These are phyloP conservation scores for Leptographium galeiforme DNA, from an alignment of 2,329 filamentous ascomycete species.

Conservation along the genomic window DNA sequence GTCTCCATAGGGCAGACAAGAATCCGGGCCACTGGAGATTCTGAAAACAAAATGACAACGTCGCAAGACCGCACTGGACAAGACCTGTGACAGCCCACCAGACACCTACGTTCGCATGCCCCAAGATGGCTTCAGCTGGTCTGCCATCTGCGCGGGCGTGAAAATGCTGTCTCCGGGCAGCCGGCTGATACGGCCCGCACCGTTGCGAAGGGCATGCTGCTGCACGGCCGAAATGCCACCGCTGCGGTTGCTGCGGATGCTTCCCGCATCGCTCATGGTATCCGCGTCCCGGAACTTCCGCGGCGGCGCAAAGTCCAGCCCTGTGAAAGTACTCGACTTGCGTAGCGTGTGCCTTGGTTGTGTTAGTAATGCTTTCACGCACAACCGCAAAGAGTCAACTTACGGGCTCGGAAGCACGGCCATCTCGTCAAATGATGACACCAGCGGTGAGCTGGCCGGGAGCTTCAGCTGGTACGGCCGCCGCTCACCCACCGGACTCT, in stretches of 20 bases:
- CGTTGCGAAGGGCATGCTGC: conserved; percentile 59
- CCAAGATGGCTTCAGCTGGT: conserved; percentile 48
- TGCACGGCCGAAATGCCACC: conserved; percentile 57
- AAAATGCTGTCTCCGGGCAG: conserved; percentile 74
- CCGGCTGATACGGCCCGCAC: conserved; percentile 76
- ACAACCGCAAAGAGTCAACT: conserved; percentile 27
- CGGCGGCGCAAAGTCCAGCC: conserved; percentile 68
- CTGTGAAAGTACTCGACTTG: conserved; percentile 67
- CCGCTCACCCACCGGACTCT: conserved; percentile 50
- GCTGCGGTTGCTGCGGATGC: conserved; percentile 58
- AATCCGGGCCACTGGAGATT: background rate
- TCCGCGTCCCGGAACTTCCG: conserved; percentile 55
- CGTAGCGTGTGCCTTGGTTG: conserved; percentile 50
- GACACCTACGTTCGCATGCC: conserved; percentile 28
- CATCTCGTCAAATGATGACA: conserved; percentile 77
- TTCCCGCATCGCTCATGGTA: conserved; percentile 50
- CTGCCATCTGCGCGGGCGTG: conserved; percentile 52
- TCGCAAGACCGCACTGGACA: background rate
- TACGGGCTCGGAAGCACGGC: conserved; percentile 78
- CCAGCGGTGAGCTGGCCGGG: conserved; percentile 63
- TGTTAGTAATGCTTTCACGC: background rate
- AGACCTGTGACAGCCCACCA: background rate
- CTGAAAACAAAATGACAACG: background rate
- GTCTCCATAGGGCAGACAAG: background rate
- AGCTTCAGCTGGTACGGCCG: conserved; percentile 63